Base-by-base conservation (phyloP, 352 stramenopile species). In the Peronospora destructor region DNA sequence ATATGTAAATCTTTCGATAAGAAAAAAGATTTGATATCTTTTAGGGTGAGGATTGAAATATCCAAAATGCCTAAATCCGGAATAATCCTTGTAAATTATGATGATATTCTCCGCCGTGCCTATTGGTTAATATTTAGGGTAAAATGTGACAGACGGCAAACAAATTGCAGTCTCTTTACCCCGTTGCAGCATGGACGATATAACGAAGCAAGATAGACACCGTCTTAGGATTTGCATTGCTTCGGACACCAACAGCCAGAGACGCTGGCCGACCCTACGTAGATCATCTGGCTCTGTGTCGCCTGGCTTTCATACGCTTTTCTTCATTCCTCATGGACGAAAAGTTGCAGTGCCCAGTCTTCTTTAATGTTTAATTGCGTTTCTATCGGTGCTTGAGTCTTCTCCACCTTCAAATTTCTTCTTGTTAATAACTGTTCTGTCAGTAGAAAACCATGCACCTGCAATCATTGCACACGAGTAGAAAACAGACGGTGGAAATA, bases 351-450 rank as follows among this genome's bases (percentile, higher is more conserved):
- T 53, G 59, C 50, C 61, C 51, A 64, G 39, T 54, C 52, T 66
- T 60, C 52, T 70, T 70, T 70, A 48, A 63, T 70, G 65, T 69
- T 64, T 63, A 70, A 64, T 70, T 69, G 56, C 51, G 26, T 63
- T 63, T 70, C 56, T 69, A 56, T 65, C 57, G 66, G 53, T 49
- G 51, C 61, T 66, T 57, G 56, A 58, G 39, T 60, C 44, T 70
- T 64, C 56, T 56, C 33, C 46, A 59, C 57, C 56, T 59, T 64
- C 55, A 56, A 40, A 59, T 29, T 49, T 55, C 51, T 56, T 55
- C 56, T 54, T 59, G 45, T 59, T 26, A 44, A 45, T 56, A 23
- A 45, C 29, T 54, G 30, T 53, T 50, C 62, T 61, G 45, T 38
- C 62, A 17, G 45, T 60, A 53, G 40, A 60, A 32, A 37, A 30